phyloP scores from a whole-genome alignment of 768 basidiomycete species.

The Kwoniella heveanensis region DNA sequence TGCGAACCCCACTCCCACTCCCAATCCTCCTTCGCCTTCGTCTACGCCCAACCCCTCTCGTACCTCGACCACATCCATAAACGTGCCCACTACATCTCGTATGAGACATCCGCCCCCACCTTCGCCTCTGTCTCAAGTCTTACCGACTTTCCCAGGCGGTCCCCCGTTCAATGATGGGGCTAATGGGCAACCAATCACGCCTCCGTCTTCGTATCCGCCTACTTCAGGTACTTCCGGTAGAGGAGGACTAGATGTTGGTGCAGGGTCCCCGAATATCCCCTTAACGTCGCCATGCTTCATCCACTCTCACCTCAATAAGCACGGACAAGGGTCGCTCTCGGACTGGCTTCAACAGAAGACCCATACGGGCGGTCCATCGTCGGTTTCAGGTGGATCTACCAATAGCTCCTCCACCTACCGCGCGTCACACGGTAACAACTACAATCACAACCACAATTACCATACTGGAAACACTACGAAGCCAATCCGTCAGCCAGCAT shows the following conservation, averaged over 20 bases:
- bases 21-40: constrained; percentile 9
- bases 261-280: constrained; percentile 1
- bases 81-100: constrained; percentile 9
- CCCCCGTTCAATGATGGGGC: neutral
- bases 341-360: constrained; percentile 67
- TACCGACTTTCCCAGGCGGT: constrained; percentile 4
- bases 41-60: constrained; percentile 3
- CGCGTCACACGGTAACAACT: neutral
- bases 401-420: constrained; percentile 6
- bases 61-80: constrained; percentile 5
- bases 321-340: constrained; percentile 70
- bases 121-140: constrained; percentile 43
- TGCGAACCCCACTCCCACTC: no score
- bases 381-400: neutral
- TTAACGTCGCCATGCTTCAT: constrained; percentile 80
- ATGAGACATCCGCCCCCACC: constrained; percentile 39
- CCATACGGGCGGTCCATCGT: constrained; percentile 4
- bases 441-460: constrained; percentile 1
- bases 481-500: constrained; percentile 10
- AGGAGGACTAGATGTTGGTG: neutral
- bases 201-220: constrained; percentile 4
- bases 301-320: constrained; percentile 85
- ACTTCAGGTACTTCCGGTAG: neutral
- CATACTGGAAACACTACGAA: constrained; percentile 18
- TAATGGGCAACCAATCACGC: constrained; percentile 3